Percentiles rank a stretch among this genome's conserved stretches.
phyloP scores from a whole-genome alignment of 495 filamentous ascomycete species.

The Lophiostoma macrostomum region DNA sequence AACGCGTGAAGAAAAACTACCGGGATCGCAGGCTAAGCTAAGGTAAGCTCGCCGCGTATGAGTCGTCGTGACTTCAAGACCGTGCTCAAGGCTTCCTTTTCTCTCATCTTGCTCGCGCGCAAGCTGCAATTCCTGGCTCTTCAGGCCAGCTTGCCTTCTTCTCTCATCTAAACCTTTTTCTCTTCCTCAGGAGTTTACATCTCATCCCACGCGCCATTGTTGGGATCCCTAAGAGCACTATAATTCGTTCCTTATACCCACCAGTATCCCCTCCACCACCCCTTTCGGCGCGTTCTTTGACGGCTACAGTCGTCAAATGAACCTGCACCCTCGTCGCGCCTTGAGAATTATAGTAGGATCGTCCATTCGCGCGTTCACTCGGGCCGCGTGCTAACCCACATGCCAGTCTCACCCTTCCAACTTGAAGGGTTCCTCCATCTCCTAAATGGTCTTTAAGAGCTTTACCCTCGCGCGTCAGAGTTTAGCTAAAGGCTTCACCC shows the following conservation, averaged over 20 bases:
- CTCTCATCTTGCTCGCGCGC: constrained; percentile 1
- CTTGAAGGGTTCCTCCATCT: constrained; percentile 47
- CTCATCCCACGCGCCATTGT: not conserved
- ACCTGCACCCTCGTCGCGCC: constrained; percentile 53
- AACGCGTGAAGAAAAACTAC: constrained; percentile 13
- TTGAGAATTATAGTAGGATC: constrained; percentile 50
- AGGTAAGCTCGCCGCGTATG: no score
- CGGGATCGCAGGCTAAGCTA: constrained; percentile 21
- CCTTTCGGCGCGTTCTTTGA: constrained; percentile 57
- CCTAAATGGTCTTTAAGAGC: constrained; percentile 81
- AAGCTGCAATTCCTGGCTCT: constrained; percentile 20
- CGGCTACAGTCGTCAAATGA: constrained; percentile 61
- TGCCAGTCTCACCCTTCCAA: constrained; percentile 45
- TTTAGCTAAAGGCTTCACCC: constrained; percentile 91
- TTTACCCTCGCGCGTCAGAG: constrained; percentile 95
- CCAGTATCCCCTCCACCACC: not conserved
- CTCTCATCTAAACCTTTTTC: not conserved
- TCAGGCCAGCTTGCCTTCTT: constrained; percentile 26
- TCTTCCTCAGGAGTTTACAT: not conserved
- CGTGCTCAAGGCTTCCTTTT: constrained; percentile 23
- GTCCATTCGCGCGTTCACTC: not conserved
- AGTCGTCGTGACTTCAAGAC: no score
- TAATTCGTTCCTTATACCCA: not conserved
- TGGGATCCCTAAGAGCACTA: no score
- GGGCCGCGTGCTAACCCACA: constrained; percentile 12